Evolutionary conservation across 1,139 yeast genomes (phyloP).

Genomic region (Hansenula sp.): DNA sequence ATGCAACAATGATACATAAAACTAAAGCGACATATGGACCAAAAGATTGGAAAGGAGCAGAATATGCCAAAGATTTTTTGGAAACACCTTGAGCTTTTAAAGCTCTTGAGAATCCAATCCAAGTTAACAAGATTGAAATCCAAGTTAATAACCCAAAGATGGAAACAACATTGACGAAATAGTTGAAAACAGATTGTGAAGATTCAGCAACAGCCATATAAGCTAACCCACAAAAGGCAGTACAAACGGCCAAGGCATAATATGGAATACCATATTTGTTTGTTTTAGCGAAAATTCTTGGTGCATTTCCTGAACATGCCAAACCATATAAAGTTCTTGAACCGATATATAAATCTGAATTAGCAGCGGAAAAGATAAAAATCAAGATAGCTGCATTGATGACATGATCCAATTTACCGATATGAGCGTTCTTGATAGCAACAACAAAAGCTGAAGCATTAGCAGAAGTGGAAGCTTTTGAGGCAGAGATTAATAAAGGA

Average conservation of each 20-base stretch:
- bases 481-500: conserved; percentile 41
- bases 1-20: conserved; percentile 53
- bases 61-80: conserved; percentile 45
- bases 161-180: conserved; percentile 69
- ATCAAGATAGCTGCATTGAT: conserved; percentile 66
- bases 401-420: conserved; percentile 57
- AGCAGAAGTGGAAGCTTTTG: conserved; percentile 46
- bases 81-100: conserved; percentile 61
- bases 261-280: conserved; percentile 67
- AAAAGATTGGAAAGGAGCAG: conserved; percentile 65
- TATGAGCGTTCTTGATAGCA: conserved; percentile 59
- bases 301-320: conserved; percentile 62
- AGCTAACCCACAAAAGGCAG: conserved; percentile 51
- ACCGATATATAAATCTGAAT: conserved; percentile 69
- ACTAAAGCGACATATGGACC: conserved; percentile 56
- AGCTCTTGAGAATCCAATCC: conserved; percentile 61
- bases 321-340: conserved; percentile 66
- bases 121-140: conserved; percentile 61
- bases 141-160: conserved; percentile 70
- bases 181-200: conserved; percentile 54
- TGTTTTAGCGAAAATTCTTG: conserved; percentile 52
- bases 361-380: conserved; percentile 70
- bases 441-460: conserved; percentile 78
- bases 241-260: conserved; percentile 40
- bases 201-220: conserved; percentile 56